Evolutionary conservation across 148 eudicot species (phyloP), one percentile per base, ranked within the genome.

Genomic region (Nyssa sinensis): DNA sequence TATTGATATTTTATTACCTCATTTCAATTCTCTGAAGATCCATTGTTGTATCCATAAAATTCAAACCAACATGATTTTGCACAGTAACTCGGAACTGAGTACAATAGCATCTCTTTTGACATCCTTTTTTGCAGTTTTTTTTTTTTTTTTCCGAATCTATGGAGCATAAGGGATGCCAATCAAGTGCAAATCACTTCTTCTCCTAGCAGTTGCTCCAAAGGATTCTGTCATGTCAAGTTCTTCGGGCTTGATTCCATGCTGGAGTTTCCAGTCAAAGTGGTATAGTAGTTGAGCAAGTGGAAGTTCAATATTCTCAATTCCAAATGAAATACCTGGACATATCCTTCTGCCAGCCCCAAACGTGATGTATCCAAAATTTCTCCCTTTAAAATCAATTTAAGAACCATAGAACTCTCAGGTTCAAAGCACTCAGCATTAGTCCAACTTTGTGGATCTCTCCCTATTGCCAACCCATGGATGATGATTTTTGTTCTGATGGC

Each of bases 391-490:
- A 32, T 75, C 73, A 1, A 71, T 33, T 2, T 55, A 28, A 23
- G 41, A 21, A 19, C 14, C 60, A 3, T 47, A 39, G 72, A 81
- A 60, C 80, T 72, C 55, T 76, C 77, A 28, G 84, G 84, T 0
- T 24, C 13, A 51, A 72, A 81, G 3, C 44, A 24, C 33, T 75
- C 47, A 6, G 82, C 35, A 5, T 80, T 65, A 1, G 3, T 1
- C 82, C 79, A 80, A 28, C 21, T 3, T 11, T n/a, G 32, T 1
- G 84, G 77, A 39, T 81, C 84, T 37, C 80, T 57, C 0, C 84
- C 75, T 2, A 84, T 84, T 12, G 86, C 81, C 70, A 76, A 78
- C 3, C 35, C 79, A 51, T 77, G 80, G 28, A 84, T 30, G 5
- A 80, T 31, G 13, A 77, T 68, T 44, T 63, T 75, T 17, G 81